Evolutionary conservation across 208 protist genomes (phyloP).

Genomic region (Trypanosoma cruzi): DNA sequence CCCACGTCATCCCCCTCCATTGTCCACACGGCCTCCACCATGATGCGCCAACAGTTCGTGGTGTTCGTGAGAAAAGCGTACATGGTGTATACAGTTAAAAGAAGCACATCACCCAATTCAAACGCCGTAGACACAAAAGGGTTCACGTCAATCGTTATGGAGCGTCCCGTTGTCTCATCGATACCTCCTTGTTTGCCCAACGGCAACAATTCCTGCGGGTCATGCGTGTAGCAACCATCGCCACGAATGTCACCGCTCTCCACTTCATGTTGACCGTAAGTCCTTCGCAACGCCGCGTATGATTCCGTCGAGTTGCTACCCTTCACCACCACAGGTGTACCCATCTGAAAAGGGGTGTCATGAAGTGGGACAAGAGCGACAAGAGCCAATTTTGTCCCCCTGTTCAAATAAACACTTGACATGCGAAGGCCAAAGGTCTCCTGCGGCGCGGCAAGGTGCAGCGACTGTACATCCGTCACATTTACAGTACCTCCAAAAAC

Average conservation of each 20-base stretch:
- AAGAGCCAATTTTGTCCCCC: conserved; percentile 80
- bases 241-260: conserved; percentile 66
- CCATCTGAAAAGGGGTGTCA: conserved; percentile 81
- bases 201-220: conserved; percentile 67
- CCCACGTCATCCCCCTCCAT: conserved; percentile 89
- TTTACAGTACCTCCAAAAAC: conserved; percentile 84
- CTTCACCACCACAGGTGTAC: conserved; percentile 68
- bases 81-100: conserved; percentile 90
- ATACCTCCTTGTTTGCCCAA: conserved; percentile 61
- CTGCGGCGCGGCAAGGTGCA: conserved; percentile 67
- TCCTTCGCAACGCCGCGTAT: conserved; percentile 63
- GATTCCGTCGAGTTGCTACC: conserved; percentile 73
- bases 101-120: conserved; percentile 74
- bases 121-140: conserved; percentile 68
- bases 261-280: conserved; percentile 87
- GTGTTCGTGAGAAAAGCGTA: conserved; percentile 76
- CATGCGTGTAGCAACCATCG: conserved; percentile 79
- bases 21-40: conserved; percentile 79
- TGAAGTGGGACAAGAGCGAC: conserved; percentile 77
- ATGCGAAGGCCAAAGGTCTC: conserved; percentile 80
- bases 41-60: conserved; percentile 68
- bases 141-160: conserved; percentile 73
- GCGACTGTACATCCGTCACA: conserved; percentile 51
- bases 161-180: conserved; percentile 57
- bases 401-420: conserved; percentile 74